These are phyloP conservation scores for Cyberlindnera meyerae DNA, from an alignment of 805 yeast genomes.

Conservation along the genomic window DNA sequence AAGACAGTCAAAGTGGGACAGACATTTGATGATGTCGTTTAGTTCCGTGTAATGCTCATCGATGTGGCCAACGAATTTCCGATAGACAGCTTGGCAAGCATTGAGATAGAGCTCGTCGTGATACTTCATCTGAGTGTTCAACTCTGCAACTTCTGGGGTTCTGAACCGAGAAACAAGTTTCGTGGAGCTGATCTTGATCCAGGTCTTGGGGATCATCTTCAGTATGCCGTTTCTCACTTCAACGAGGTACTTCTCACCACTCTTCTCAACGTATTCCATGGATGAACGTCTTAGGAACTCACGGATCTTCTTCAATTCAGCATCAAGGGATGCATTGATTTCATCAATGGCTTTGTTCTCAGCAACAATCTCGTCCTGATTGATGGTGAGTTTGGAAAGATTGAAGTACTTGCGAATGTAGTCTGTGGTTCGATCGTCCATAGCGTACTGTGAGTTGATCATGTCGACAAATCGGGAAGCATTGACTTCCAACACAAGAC, in stretches of 20 bases:
- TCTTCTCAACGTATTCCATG: slow-evolving; percentile 48
- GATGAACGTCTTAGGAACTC: slow-evolving; percentile 49
- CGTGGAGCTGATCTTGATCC: slow-evolving; percentile 75
- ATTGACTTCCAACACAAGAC: slow-evolving; percentile 27
- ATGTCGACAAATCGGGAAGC: slow-evolving; percentile 37
- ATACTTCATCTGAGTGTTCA: slow-evolving; percentile 53
- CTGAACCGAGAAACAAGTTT: slow-evolving; percentile 66
- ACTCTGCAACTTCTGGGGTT: slow-evolving; percentile 49
- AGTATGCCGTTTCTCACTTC: slow-evolving; percentile 60
- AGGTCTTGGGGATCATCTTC: slow-evolving; percentile 59
- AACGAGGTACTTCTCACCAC: slow-evolving; percentile 66
- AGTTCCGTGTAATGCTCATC: slow-evolving; percentile 41
- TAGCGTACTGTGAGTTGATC: slow-evolving; percentile 47
- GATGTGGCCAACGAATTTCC: slow-evolving; percentile 41
- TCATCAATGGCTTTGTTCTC: slow-evolving; percentile 38
- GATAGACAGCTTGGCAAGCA: slow-evolving; percentile 35
- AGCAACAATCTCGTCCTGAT: slow-evolving; percentile 35
- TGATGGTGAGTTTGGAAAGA: slow-evolving; percentile 27
- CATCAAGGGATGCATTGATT: slow-evolving; percentile 44
- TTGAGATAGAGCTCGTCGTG: slow-evolving; percentile 44
- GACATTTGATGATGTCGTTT: slow-evolving; percentile 42
- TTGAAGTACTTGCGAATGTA: slow-evolving; percentile 42
- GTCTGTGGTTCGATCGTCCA: slow-evolving; percentile 45
- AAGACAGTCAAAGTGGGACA: slow-evolving; percentile 68
- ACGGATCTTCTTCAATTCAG: slow-evolving; percentile 48